Evolutionary conservation across 768 basidiomycete genomes (phyloP), one percentile per base, ranked within the genome.

Genomic region (Imleria badia): DNA sequence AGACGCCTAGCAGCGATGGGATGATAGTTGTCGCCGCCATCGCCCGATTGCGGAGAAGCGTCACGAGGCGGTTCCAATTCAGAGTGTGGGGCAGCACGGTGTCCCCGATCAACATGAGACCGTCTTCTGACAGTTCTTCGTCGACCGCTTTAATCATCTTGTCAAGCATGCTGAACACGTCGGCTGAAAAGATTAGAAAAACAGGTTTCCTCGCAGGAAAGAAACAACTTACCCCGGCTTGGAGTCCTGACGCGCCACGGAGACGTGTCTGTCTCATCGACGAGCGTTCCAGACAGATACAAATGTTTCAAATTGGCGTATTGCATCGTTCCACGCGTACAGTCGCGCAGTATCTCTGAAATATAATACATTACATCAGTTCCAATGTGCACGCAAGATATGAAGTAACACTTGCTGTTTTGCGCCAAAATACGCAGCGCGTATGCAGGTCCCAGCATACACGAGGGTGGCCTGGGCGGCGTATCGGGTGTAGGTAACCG

Each of bases 371-470:
- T 10, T 3, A 14, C 1, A 29, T 66, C 40, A 57, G 33, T 20
- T 38, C 3, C 11, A 12, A 22, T 6, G 12, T 19, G 8, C 5
- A 4, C 17, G 0, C 1, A 34, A 45, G 29, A 45, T 13, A 13
- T 7, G 3, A 11, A 7, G 15, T 3, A 47, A 48, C 8, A 56
- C 56, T 53, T 34, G 17, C 66, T 10, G 12, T 55, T 52, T 22
- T 53, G 55, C 3, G 58, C 55, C 29, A 66, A 45, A 4, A 48
- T 57, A 11, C 52, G 60, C 42, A 67, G 12, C 7, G 62, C 60
- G 20, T 56, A 64, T 14, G 58, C 50, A 4, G 62, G 65, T 36
- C 65, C 62, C 39, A 66, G 9, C 55, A 67, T 55, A 45, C 42
- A 50, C 1, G 62, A 65, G 39, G 60, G 43, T 36, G 55, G 48